phyloP scores from a whole-genome alignment of 1,284 basidiomycete species.

The Anthracocystis walkeri region DNA sequence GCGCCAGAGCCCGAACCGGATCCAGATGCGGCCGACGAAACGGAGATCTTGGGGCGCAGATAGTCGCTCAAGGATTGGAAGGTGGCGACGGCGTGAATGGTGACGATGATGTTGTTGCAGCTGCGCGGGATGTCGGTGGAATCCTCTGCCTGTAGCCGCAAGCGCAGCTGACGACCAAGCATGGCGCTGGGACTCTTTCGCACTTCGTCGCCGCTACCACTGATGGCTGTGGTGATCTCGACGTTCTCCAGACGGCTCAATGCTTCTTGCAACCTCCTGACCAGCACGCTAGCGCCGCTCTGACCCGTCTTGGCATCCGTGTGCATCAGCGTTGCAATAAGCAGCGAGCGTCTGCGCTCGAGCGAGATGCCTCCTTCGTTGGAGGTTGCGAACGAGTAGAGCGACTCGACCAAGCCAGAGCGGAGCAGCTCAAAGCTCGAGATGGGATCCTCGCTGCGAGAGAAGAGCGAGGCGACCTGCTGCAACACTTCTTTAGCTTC shows the following conservation, averaged over 20 bases:
- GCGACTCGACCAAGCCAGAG: conserved; percentile 88
- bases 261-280: conserved; percentile 62
- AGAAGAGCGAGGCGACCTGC: conserved; percentile 82
- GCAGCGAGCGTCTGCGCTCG: conserved; percentile 44
- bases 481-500: conserved; percentile 73
- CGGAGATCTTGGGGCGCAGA: conserved; percentile 62
- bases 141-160: conserved; percentile 64
- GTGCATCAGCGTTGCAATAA: conserved; percentile 52
- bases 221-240: conserved; percentile 58
- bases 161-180: conserved; percentile 61
- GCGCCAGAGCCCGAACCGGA: conserved; percentile 75
- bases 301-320: conserved; percentile 22
- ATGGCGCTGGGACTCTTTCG: conserved; percentile 54
- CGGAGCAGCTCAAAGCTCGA: conserved; percentile 96
- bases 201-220: conserved; percentile 48
- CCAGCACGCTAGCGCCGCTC: conserved; percentile 45
- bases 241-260: conserved; percentile 65
- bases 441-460: conserved; percentile 78
- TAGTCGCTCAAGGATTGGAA: conserved; percentile 66
- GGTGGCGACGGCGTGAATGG: conserved; percentile 67
- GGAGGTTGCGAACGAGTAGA: conserved; percentile 85
- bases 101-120: conserved; percentile 64
- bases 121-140: conserved; percentile 56
- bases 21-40: conserved; percentile 66
- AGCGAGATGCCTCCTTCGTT: conserved; percentile 35